These are phyloP conservation scores for Pythium vanterpoolii DNA, from an alignment of 352 stramenopile genomes.

Conservation along the genomic window DNA sequence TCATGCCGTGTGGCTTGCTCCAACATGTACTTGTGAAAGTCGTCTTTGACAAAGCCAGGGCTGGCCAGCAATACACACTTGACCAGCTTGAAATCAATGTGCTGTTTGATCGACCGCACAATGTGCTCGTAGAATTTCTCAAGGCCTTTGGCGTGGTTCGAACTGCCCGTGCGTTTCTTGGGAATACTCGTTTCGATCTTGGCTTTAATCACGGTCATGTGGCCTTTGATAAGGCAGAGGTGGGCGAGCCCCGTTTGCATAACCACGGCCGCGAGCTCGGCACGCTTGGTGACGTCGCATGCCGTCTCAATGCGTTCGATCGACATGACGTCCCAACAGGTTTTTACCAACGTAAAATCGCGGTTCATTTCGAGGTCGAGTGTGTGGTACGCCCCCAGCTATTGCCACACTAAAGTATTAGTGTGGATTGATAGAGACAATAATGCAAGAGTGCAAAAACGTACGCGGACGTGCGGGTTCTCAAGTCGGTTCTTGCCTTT, in stretches of 20 bases:
- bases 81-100: conserved; percentile 96
- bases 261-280: conserved; percentile 95
- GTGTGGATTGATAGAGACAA: neutral
- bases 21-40: conserved; percentile 97
- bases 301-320: conserved; percentile 95
- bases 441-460: conserved; percentile 5
- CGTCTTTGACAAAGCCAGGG: conserved; percentile 97
- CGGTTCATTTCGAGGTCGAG: conserved; percentile 96
- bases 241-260: conserved; percentile 96
- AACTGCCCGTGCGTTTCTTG: conserved; percentile 95
- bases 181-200: conserved; percentile 97
- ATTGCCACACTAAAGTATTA: conserved; percentile 8
- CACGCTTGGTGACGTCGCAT: conserved; percentile 92
- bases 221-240: conserved; percentile 96
- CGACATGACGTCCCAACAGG: conserved; percentile 97
- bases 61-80: conserved; percentile 96
- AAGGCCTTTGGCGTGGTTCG: conserved; percentile 91
- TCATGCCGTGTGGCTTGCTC: conserved; percentile 91
- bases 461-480: conserved; percentile 93
- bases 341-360: conserved; percentile 96
- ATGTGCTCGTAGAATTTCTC: conserved; percentile 97
- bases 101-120: conserved; percentile 93
- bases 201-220: conserved; percentile 94
- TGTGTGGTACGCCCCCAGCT: conserved; percentile 97
- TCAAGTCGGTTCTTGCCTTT: conserved; percentile 94